A percentile compares a stretch with the other conserved stretches of the same genome.
phyloP scores from a whole-genome alignment of 2,329 filamentous ascomycete genomes.

The Westerdykella aurantiaca region DNA sequence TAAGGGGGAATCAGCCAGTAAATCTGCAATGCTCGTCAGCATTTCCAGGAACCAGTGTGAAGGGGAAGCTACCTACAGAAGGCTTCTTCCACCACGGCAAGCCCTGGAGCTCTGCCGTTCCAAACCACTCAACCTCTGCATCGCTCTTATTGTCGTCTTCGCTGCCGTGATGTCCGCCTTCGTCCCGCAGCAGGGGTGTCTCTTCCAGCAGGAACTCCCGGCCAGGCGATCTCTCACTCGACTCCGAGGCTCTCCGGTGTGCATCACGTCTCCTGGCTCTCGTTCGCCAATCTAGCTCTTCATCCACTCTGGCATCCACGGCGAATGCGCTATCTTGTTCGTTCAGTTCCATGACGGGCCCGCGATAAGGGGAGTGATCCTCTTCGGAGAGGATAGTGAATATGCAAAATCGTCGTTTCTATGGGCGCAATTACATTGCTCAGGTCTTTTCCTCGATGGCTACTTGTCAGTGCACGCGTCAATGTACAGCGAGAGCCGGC shows the following conservation, averaged over 20 bases:
- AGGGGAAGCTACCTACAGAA: conserved; percentile 38
- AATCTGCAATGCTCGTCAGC: conserved; percentile 44
- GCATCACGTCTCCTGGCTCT: conserved; percentile 6
- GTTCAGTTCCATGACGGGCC: too few relatives aligned
- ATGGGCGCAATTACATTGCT: too few relatives aligned
- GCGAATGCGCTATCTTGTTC: conserved; percentile 21
- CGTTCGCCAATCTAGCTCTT: conserved; percentile 13
- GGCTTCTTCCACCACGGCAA: conserved; percentile 48
- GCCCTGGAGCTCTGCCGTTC: conserved; percentile 36
- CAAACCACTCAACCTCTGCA: conserved; percentile 26
- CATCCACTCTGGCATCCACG: conserved; percentile 27
- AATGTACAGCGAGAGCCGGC: too few relatives aligned
- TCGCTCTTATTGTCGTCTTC: conserved; percentile 3
- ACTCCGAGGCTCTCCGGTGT: conserved; percentile 10
- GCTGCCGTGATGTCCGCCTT: conserved; percentile 8
- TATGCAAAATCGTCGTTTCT: too few relatives aligned
- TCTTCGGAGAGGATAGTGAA: too few relatives aligned
- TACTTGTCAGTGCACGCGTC: not conserved
- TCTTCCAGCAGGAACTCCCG: conserved; percentile 19
- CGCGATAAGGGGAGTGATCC: too few relatives aligned
- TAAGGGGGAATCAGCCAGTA: conserved; percentile 81
- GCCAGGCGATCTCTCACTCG: conserved; percentile 10
- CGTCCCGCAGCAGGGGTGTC: conserved; percentile 21
- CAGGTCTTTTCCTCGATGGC: too few relatives aligned
- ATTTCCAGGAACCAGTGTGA: conserved; percentile 1